Evolutionary conservation across 73 alveolate species (phyloP).

Genomic region (Blepharisma japonicum): DNA sequence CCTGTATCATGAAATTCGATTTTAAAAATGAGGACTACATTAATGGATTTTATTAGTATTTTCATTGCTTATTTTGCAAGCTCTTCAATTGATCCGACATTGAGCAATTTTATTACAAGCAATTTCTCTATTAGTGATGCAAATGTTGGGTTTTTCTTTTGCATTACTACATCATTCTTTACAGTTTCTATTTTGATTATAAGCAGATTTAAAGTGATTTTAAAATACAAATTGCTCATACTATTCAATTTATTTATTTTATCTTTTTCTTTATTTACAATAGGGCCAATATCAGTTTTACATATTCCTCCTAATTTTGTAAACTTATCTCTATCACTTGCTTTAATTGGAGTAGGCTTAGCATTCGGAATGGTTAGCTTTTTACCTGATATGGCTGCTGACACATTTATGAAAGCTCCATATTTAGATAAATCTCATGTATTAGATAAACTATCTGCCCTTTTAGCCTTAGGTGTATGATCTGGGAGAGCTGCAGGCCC

Average conservation of each 20-base stretch:
- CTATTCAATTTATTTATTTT: neutral
- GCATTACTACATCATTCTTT: neutral
- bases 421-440: neutral
- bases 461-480: neutral
- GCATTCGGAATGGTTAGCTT: neutral
- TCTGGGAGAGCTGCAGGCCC: neutral
- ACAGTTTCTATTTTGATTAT: neutral
- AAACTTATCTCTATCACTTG: neutral
- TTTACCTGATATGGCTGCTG: neutral
- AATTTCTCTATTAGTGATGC: no score
- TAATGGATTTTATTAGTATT: neutral
- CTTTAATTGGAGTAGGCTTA: neutral
- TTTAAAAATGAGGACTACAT: neutral
- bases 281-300: neutral
- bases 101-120: neutral
- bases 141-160: neutral
- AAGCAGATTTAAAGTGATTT: neutral
- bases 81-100: neutral
- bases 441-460: neutral
- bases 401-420: neutral
- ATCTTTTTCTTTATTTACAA: slow-evolving; percentile 27
- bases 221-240: neutral
- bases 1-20: neutral
- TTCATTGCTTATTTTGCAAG: neutral
- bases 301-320: neutral